phyloP scores from a whole-genome alignment of 2,329 filamentous ascomycete genomes.

The Dothistroma septosporum region DNA sequence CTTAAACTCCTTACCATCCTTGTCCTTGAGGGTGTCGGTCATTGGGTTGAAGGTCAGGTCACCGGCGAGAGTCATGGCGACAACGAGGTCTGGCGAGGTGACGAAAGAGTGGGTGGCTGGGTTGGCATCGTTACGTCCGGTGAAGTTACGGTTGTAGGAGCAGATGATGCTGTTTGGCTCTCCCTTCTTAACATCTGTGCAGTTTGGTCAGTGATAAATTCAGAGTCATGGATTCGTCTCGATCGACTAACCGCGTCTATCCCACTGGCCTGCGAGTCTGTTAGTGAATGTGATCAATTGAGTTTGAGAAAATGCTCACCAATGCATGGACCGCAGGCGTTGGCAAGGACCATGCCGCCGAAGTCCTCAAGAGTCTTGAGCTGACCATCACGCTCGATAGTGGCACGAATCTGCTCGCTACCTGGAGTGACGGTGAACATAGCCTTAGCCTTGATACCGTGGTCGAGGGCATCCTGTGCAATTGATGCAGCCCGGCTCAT shows the following conservation, averaged over 20 bases:
- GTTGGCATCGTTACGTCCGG: slow-evolving; percentile 94
- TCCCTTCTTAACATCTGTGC: slow-evolving; percentile 81
- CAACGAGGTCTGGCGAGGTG: slow-evolving; percentile 82
- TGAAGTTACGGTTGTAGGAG: slow-evolving; percentile 99
- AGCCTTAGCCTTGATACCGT: slow-evolving; percentile 90
- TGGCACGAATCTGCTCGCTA: slow-evolving; percentile 93
- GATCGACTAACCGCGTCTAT: slow-evolving; percentile 53
- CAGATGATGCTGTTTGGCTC: slow-evolving; percentile 94
- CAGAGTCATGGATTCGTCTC: too few relatives aligned
- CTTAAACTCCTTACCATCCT: slow-evolving; percentile 94
- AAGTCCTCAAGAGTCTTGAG: slow-evolving; percentile 94
- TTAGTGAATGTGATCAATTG: too few relatives aligned
- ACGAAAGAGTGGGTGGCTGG: slow-evolving; percentile 92
- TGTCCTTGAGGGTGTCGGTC: slow-evolving; percentile 86
- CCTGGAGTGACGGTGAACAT: slow-evolving; percentile 94
- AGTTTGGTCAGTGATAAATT: neutral
- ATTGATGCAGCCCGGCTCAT: slow-evolving; percentile 93
- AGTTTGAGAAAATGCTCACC: too few relatives aligned
- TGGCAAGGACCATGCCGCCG: slow-evolving; percentile 88
- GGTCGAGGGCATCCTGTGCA: slow-evolving; percentile 81
- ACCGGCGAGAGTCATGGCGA: slow-evolving; percentile 79
- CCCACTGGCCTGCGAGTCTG: slow-evolving; percentile 73
- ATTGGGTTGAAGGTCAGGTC: slow-evolving; percentile 90
- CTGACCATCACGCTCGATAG: slow-evolving; percentile 38
- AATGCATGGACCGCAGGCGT: slow-evolving; percentile 87